Base-by-base conservation (phyloP, 257 asterid genomes). In the Scutellaria baicalensis region DNA sequence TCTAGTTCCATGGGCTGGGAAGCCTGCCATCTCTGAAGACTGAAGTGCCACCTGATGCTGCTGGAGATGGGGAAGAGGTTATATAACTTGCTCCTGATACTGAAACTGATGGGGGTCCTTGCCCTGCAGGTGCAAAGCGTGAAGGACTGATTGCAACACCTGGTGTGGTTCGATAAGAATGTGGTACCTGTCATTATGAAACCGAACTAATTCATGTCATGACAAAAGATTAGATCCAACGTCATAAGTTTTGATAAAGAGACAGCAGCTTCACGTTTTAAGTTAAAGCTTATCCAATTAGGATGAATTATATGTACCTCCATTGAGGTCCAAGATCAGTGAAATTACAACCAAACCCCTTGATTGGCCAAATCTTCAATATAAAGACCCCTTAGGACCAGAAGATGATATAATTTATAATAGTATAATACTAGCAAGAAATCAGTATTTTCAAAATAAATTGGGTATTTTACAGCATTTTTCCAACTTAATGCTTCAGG, bases 61-160 rank as follows among this genome's bases (percentile, higher is more conserved):
- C 95, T 49, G 97, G 98, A 73, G 97, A 93, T 47, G 97, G 97
- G 66, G 98, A 87, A 42, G 98, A 93, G 20, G 89, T 71, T 44
- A 81, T 76, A 43, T 81, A 84, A 82, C 84, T 87, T 40, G 96
- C 81, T 78, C 88, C 97, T 5, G 97, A 88, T 17, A 82, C 77
- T 65, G 95, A 83, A 21, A 85, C 83, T 0, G 90, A 75, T 27
- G 89, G 79, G 23, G 78, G 85, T 39, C 90, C 97, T 82, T 83
- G 93, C 4, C 80, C 89, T 38, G 80, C 73, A 60, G 81, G 87
- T 9, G 96, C 96, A 36, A 88, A 90, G 54, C 86, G 79, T 9
- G 95, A 88, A 47, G 98, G 97, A 78, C 96, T 90, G 58, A 86
- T 77, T 18, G 83, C 82, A 77, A 77, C 86, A 60, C 78, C 96